Evolutionary conservation across 306 rosid genomes (phyloP).

Genomic region (Alnus rubra): DNA sequence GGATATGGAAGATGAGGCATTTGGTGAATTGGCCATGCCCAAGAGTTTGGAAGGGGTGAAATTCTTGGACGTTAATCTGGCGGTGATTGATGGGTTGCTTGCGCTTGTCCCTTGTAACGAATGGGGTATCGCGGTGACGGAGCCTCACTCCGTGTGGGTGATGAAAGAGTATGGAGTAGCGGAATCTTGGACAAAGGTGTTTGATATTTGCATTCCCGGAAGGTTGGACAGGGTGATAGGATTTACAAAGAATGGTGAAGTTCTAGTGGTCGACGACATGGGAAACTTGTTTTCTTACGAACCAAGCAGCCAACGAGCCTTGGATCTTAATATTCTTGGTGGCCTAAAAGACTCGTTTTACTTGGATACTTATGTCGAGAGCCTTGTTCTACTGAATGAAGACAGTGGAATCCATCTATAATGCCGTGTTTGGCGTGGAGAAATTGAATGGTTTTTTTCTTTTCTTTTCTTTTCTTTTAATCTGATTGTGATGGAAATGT

Average conservation of each 20-base stretch:
- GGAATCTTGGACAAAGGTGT: neutral
- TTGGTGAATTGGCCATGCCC: neutral
- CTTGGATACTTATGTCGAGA: neutral
- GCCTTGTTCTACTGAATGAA: neutral
- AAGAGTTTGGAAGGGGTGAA: neutral
- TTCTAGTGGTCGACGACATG: neutral
- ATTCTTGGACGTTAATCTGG: neutral
- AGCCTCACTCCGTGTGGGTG: neutral
- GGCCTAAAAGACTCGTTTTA: neutral
- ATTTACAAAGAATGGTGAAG: neutral
- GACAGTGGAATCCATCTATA: no score
- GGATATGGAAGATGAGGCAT: neutral
- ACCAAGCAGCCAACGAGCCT: neutral
- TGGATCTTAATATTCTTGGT: neutral
- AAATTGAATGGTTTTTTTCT: no score
- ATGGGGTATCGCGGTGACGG: no score
- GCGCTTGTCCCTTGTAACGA: neutral
- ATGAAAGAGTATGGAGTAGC: slow-evolving; percentile 2
- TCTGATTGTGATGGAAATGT: no score
- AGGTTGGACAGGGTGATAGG: neutral
- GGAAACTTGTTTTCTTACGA: neutral
- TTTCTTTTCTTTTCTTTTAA: no score
- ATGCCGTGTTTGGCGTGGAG: no score
- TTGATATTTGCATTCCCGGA: neutral
- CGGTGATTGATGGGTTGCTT: neutral